phyloP scores from a whole-genome alignment of 139 green algal genomes.

The Pseudopediastrum boryanum region DNA sequence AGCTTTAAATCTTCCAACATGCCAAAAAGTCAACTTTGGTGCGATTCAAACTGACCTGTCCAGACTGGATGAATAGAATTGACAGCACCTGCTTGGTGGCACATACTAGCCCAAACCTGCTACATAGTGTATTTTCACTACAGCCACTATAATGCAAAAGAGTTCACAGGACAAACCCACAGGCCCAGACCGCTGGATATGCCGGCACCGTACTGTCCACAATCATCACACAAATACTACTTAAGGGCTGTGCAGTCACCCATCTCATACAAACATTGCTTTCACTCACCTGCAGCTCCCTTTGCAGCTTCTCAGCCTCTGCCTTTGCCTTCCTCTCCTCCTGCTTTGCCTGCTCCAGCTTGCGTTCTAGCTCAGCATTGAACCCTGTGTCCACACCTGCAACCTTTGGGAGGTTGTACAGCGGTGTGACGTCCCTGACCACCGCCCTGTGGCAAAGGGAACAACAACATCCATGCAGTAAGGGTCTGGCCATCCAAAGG shows the following conservation, averaged over 20 bases:
- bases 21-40: too few relatives aligned
- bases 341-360: constrained; percentile 27
- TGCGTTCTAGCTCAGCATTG: background rate
- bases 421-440: background rate
- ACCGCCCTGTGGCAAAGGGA: constrained; percentile 3
- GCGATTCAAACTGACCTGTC: too few relatives aligned
- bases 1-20: too few relatives aligned
- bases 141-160: background rate
- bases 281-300: background rate
- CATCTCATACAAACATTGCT: too few relatives aligned
- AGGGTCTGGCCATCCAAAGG: background rate
- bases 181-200: too few relatives aligned
- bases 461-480: background rate
- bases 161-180: too few relatives aligned
- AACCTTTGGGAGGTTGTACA: constrained; percentile 35
- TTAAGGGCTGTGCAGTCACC: background rate
- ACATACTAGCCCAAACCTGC: too few relatives aligned
- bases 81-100: too few relatives aligned
- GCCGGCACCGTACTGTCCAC: too few relatives aligned
- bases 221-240: background rate
- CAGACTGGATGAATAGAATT: too few relatives aligned
- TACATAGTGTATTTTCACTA: too few relatives aligned
- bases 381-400: background rate
- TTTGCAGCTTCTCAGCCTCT: background rate
- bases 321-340: background rate